Evolutionary conservation across 1,284 basidiomycete genomes (phyloP).

Genomic region (Pseudozyma tsukubaensis): DNA sequence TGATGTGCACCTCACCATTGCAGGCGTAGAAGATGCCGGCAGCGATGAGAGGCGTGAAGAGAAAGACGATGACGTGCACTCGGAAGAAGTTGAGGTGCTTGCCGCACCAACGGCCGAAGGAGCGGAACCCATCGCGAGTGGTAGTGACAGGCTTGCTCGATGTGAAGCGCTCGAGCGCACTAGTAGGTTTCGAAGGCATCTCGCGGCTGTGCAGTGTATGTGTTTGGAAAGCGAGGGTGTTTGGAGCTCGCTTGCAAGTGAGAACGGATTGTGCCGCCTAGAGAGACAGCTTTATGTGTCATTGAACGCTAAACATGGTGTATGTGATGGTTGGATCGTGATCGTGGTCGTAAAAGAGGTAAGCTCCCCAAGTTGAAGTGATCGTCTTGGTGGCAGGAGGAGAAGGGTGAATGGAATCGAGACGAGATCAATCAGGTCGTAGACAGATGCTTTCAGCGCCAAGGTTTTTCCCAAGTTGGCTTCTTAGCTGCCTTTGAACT

Average conservation of each 20-base stretch:
- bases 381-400: too few species aligned
- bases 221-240: not conserved
- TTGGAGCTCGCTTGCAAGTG: too few species aligned
- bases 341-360: too few species aligned
- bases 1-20: constrained; percentile 64
- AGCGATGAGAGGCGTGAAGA: constrained; percentile 79
- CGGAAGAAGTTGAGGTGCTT: constrained; percentile 59
- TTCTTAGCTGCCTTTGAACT: too few species aligned
- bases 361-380: too few species aligned
- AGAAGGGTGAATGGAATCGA: too few species aligned
- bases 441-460: too few species aligned
- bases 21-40: constrained; percentile 75
- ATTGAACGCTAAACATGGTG: constrained; percentile 21
- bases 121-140: constrained; percentile 13
- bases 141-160: constrained; percentile 7
- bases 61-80: constrained; percentile 75
- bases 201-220: not conserved
- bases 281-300: constrained; percentile 17
- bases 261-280: constrained; percentile 9
- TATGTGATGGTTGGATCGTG: not conserved
- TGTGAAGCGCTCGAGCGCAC: constrained; percentile 15
- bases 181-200: not conserved
- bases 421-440: too few species aligned
- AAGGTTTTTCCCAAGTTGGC: too few species aligned
- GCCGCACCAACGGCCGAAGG: constrained; percentile 40